Evolutionary conservation across 768 basidiomycete species (phyloP), one percentile per base, ranked within the genome.

Genomic region (Mycena polygramma): DNA sequence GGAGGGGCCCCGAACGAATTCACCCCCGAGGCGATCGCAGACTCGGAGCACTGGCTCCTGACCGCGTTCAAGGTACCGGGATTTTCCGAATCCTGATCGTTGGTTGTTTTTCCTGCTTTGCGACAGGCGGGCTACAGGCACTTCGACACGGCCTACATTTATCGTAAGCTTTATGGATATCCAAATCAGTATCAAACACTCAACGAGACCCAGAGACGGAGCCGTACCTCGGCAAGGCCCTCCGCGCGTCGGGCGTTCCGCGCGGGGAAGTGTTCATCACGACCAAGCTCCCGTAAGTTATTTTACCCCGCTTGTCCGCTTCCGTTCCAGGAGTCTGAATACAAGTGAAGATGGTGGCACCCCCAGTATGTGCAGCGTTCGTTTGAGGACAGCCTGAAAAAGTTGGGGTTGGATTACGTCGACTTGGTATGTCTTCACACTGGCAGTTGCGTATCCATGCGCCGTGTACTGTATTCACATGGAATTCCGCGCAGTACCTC

Each of bases 221-320:
- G 67, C 77, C 75, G 37, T 77, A 78, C 4, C 84, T 87, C n/a
- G 86, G 87, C 7, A 73, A 80, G 11, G 86, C 83, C 0, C 79
- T 90, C 60, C 81, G 81, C 52, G 84, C 79, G 15, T 88, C 85
- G 17, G 86, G 85, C 3, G 79, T 88, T 49, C 84, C 86, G 5
- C 82, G 88, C 26, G 81, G 84, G 39, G 81, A 88, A 48, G 74
- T 88, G 24, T 87, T 85, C 73, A 77, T 89, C 36, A 88, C 87
- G 0, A 87, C 87, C 15, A 89, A 89, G 73, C 78, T 88, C 48
- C 79, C 82, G 77, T 84, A 68, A 69, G 81, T 74, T 30, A 26
- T 61, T 13, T 19, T 7, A 30, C 26, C 41, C 19, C 17, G 43
- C 39, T 22, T n/a, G n/a, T n/a, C n/a, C n/a, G n/a, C n/a, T 19